A percentile compares a stretch with the other conserved stretches of the same genome.
phyloP scores from a whole-genome alignment of 805 yeast species.

The Blastobotrys parvus region DNA sequence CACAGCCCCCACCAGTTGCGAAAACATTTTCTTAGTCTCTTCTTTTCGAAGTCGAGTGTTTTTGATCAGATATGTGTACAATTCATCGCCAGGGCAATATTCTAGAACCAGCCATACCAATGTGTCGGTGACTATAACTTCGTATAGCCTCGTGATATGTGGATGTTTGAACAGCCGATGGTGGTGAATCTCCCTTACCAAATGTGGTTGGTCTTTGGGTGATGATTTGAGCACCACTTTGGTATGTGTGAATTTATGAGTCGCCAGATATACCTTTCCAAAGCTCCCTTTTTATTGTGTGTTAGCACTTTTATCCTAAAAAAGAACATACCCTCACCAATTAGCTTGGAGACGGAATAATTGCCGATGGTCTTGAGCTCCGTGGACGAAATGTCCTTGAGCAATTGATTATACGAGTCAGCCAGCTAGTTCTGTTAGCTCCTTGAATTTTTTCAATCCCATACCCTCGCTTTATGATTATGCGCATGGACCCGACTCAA shows the following conservation, averaged over 20 bases:
- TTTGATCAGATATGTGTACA: conserved; percentile 26
- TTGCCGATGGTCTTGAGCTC: conserved; percentile 68
- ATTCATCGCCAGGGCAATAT: conserved; percentile 59
- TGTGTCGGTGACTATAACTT: conserved; percentile 71
- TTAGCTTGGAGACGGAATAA: conserved; percentile 60
- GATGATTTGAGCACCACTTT: conserved; percentile 69
- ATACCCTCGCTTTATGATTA: conserved; percentile 25
- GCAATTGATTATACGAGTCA: conserved; percentile 54
- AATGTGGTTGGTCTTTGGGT: conserved; percentile 73
- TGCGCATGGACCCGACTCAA: conserved; percentile 23
- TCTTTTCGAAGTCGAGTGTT: conserved; percentile 22
- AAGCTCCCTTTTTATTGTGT: conserved; percentile 37
- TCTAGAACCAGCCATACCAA: conserved; percentile 83
- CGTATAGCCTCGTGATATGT: conserved; percentile 76
- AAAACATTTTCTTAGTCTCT: conserved; percentile 16
- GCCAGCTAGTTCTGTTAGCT: conserved; percentile 35
- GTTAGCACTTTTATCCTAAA: background rate
- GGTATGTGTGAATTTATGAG: conserved; percentile 60
- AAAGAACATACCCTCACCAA: conserved; percentile 63
- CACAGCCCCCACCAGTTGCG: conserved; percentile 48
- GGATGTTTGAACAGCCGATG: conserved; percentile 79
- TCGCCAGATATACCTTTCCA: conserved; percentile 84
- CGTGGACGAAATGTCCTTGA: conserved; percentile 36
- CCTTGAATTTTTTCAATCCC: background rate
- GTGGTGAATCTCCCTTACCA: conserved; percentile 84